Base-by-base conservation (phyloP, 225 moss, liverwort and hornwort species). In the Rhytidiadelphus loreus region DNA sequence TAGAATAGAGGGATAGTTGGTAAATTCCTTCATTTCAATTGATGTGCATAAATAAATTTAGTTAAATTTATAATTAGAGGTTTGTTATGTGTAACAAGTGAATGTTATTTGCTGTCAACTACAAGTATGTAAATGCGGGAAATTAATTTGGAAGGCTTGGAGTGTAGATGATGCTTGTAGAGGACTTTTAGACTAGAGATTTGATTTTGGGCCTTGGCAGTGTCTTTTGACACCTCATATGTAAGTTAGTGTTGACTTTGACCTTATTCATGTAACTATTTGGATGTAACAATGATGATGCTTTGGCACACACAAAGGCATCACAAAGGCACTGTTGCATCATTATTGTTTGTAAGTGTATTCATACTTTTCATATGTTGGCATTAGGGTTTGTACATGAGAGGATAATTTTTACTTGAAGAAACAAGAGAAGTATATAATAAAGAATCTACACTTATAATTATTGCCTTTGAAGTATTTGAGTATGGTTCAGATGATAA, bases 61-160 rank as follows among this genome's bases (percentile, higher is more conserved):
- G 11, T 46, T 11, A 16, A 46, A 18, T 18, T 18, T 46, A 18
- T 3, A 46, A 43, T 24, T 25, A 24, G 13, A 69, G 1, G 24
- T 69, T 24, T 44, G 11, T 10, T 3, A 72, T 28, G 28, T 44
- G 6, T 44, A 3, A 16, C 4, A 2, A 0, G 0, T 10, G 3
- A 44, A 2, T 44, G 1, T 44, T 17, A 28, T 26, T 72, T 72
- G 16, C 1, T 28, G 6, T 44, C 28, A 28, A 44, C 3, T 44
- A 0, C 10, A 72, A 16, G 3, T 28, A 28, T 16, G 10, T 17
- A 0, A 16, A 44, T 22, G 7, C 0, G 2, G 0, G 2, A 1
- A 69, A 69, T 24, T 23, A 39, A 13, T 69, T 69, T 23, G 7
- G 24, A 71, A 71, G 16, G 9, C 28, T 43, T 71, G 2, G 8